Evolutionary conservation across 768 basidiomycete genomes (phyloP), one percentile per base, ranked within the genome.

Genomic region (Ramaria sp.): DNA sequence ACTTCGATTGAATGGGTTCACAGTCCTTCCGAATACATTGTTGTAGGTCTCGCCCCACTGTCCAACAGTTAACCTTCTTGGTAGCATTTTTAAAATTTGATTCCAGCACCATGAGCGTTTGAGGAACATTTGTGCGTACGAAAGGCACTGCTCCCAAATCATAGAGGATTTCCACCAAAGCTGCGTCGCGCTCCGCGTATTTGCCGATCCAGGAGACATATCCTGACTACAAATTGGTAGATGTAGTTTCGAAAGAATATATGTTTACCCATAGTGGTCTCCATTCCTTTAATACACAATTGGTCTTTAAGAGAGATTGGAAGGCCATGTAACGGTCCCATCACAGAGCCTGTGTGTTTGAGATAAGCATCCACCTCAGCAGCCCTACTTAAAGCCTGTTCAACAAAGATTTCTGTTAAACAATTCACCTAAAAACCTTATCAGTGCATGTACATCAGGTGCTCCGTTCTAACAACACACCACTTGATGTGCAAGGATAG

Each of bases 11-110:
- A 75, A 72, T 0, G 91, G 91, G 63, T 92, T 91, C 13, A 71
- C 63, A 0, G 91, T 92, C 53, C 87, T 75, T 1, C 90, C 91
- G 62, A 86, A 93, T 31, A 91, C 73, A 59, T 82, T 69, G 64
- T 93, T 93, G 71, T 74, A 81, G 0, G 87, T 84, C 66, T 95
- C 91, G 1, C 76, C 73, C 78, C 82, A 88, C 88, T 88, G 2
- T 33, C 1, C 38, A 34, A 24, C 13, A 20, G 15, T 24, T 33
- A 54, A 49, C 20, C 17, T 30, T 49, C 24, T 9, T 27, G 45
- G 10, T 27, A 12, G 17, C 19, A 27, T 17, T 30, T 33, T 20
- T 2, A 49, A 49, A 30, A 3, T 4, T 11, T 22, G 31, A 49
- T 7, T 2, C 34, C 19, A n/a, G 46, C 67, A 82, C 86, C 83